Percentiles rank a stretch among this genome's conserved stretches.
phyloP scores from a whole-genome alignment of 768 basidiomycete species.

The Tylopilus rubrobrunneus region DNA sequence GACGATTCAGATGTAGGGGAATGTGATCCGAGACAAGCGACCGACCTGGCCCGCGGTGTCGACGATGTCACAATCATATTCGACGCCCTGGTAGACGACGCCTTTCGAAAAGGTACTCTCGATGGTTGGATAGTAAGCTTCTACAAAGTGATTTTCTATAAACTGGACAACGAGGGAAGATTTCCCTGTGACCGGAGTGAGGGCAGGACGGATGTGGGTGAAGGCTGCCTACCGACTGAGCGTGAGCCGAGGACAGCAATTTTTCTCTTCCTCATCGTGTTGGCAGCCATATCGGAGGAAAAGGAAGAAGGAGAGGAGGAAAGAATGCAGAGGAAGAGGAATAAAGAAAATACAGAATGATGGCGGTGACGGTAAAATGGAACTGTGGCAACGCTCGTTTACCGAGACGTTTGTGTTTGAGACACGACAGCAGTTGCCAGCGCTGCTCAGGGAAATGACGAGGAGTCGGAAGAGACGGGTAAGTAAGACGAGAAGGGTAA shows the following conservation, averaged over 20 bases:
- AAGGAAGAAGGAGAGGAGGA: constrained; percentile 3
- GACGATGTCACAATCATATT: constrained; percentile 96
- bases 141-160: constrained; percentile 88
- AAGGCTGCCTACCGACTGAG: constrained; percentile 67
- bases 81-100: constrained; percentile 81
- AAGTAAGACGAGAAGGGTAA: background rate
- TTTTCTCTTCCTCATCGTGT: constrained; percentile 72
- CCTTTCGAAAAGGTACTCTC: constrained; percentile 85
- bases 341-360: constrained; percentile 14
- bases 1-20: constrained; percentile 3
- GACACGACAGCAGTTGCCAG: constrained; percentile 15
- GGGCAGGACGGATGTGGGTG: constrained; percentile 6
- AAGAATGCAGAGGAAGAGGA: constrained; percentile 1
- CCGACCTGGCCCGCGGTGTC: constrained; percentile 95
- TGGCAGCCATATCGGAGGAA: constrained; percentile 28
- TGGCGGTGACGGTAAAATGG: constrained; percentile 15
- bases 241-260: constrained; percentile 86
- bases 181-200: constrained; percentile 63
- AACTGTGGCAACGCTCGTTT: constrained; percentile 28
- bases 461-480: constrained; percentile 1
- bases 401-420: constrained; percentile 28
- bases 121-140: constrained; percentile 94
- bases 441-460: constrained; percentile 5
- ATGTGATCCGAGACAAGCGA: constrained; percentile 3
- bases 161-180: constrained; percentile 91